Evolutionary conservation across 768 basidiomycete genomes (phyloP).

Genomic region (Nidularia sp.): DNA sequence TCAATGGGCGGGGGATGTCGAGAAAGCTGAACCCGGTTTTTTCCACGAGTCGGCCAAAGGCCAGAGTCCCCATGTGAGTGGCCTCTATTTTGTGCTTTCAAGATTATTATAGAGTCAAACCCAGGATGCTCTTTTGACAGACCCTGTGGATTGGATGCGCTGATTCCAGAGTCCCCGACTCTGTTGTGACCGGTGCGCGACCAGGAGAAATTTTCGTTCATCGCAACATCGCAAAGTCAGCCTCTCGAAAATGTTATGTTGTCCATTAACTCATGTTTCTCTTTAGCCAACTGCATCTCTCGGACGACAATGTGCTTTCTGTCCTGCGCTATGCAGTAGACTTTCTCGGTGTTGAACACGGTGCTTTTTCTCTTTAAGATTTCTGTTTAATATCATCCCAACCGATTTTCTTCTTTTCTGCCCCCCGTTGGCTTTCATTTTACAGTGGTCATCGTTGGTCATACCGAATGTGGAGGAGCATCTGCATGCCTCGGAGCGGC

Average conservation of each 20-base stretch:
- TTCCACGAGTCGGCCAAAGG: conserved; percentile 57
- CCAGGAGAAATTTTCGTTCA: conserved; percentile 85
- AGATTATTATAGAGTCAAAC: conserved; percentile 3
- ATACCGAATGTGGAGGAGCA: conserved; percentile 80
- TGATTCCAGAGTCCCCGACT: conserved; percentile 84
- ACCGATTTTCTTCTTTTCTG: conserved; percentile 15
- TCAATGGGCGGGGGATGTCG: conserved; percentile 66
- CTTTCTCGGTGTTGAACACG: conserved; percentile 70
- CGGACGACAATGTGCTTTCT: conserved; percentile 69
- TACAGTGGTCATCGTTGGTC: conserved; percentile 78
- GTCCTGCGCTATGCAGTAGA: conserved; percentile 74
- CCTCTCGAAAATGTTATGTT: conserved; percentile 5
- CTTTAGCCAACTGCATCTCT: conserved; percentile 63
- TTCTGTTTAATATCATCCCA: conserved; percentile 20
- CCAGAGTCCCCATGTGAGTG: conserved; percentile 61
- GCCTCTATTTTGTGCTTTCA: conserved; percentile 2
- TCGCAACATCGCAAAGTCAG: conserved; percentile 86
- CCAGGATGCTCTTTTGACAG: conserved; percentile 24
- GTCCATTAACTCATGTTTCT: conserved; percentile 3
- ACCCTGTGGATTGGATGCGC: conserved; percentile 80
- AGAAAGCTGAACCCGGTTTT: conserved; percentile 54
- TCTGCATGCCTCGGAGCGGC: conserved; percentile 48
- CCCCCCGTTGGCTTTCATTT: conserved; percentile 10
- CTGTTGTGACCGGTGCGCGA: conserved; percentile 58
- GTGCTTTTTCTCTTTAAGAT: conserved; percentile 41